These are phyloP conservation scores for Inga laurina DNA, from an alignment of 306 rosid genomes.

Conservation along the genomic window DNA sequence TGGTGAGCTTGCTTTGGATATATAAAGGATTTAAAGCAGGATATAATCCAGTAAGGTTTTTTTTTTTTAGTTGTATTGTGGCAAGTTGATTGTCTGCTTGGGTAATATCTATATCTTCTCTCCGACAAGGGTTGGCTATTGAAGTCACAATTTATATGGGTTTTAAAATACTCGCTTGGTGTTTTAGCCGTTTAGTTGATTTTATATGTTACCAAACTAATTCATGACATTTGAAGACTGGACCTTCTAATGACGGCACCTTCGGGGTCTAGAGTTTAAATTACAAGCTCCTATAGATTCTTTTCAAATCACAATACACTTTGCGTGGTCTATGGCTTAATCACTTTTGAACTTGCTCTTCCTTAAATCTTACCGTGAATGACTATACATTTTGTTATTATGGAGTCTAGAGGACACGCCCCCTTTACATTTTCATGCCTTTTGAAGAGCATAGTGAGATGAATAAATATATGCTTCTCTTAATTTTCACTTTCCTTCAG, in stretches of 20 bases:
- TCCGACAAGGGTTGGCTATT: neutral
- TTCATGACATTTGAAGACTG: neutral
- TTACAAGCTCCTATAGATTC: neutral
- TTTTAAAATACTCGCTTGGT: neutral
- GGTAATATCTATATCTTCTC: neutral
- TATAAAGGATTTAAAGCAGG: neutral
- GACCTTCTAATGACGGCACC: neutral
- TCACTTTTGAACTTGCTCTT: neutral
- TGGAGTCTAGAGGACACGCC: neutral
- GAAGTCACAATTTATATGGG: conserved; percentile 3
- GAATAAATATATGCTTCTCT: neutral
- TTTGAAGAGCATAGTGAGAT: neutral
- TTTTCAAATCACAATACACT: neutral
- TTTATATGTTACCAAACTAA: conserved; percentile 9
- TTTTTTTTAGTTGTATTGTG: neutral
- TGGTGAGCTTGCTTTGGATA: neutral
- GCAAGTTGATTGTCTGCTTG: neutral
- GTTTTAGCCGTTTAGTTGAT: conserved; percentile 2
- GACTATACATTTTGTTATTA: neutral
- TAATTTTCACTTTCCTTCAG: conserved; percentile 14
- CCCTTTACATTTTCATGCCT: neutral
- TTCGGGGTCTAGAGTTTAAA: conserved; percentile 3
- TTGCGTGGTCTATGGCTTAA: neutral
- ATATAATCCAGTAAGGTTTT: neutral
- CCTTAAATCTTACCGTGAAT: neutral